phyloP scores from a whole-genome alignment of 163 green algal genomes.

The Scenedesmus sp. region DNA sequence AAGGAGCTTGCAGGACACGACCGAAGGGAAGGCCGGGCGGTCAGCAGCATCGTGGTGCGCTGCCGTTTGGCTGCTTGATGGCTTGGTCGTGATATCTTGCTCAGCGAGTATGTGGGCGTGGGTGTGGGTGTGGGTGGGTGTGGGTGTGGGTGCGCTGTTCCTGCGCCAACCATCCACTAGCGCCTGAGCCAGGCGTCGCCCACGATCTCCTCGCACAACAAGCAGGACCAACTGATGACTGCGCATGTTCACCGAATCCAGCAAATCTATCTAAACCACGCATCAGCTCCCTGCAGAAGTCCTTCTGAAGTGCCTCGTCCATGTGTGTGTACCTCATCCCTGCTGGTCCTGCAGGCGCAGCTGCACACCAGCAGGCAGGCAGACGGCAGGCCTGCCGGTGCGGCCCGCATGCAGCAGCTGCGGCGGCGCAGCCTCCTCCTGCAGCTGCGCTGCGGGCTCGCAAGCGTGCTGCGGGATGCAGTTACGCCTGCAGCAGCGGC shows the following conservation, averaged over 20 bases:
- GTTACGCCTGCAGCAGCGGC: constrained; percentile 21
- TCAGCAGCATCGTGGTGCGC: constrained; percentile 50
- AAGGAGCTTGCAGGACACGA: constrained; percentile 40
- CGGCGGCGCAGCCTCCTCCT: constrained; percentile 36
- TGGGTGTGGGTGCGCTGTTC: no score
- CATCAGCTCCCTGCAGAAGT: no score
- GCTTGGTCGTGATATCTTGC: no score
- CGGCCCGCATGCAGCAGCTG: not conserved
- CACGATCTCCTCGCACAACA: no score
- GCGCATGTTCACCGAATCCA: no score
- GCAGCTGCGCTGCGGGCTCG: constrained; percentile 59
- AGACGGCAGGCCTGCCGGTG: not conserved
- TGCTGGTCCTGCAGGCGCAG: not conserved
- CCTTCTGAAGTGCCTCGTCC: not conserved
- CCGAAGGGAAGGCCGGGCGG: not conserved
- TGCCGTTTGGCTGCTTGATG: not conserved
- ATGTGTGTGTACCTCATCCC: not conserved
- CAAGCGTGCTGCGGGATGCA: constrained; percentile 59
- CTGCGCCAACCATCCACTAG: no score
- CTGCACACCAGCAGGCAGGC: not conserved
- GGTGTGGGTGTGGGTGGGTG: no score
- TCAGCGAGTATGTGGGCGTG: no score
- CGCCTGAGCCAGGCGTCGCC: no score
- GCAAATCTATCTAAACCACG: no score
- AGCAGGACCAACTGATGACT: no score